A percentile compares a stretch with the other conserved stretches of the same genome.
Evolutionary conservation across 192 early-diverging fungal species (phyloP).

Genomic region (Phlyctochytrium planicorne): DNA sequence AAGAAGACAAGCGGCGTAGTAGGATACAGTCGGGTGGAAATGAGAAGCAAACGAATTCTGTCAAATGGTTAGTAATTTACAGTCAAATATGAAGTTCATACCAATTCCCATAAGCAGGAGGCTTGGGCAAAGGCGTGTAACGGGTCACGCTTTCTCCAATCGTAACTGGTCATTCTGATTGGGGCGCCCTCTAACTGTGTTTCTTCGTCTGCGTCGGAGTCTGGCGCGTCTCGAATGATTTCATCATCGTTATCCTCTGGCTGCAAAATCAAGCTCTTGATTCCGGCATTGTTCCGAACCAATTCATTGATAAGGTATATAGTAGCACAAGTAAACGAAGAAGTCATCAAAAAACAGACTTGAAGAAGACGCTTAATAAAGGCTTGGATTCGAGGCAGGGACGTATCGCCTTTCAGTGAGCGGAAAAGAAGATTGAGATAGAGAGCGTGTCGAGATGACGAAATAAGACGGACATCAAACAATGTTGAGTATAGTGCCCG

Average conservation of each 20-base stretch:
- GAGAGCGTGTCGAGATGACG: slow-evolving; percentile 85
- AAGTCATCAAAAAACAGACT: slow-evolving; percentile 56
- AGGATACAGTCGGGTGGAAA: slow-evolving; percentile 89
- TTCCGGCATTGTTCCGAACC: slow-evolving; percentile 48
- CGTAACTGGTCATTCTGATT: slow-evolving; percentile 71
- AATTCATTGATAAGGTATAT: slow-evolving; percentile 83
- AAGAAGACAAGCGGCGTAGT: slow-evolving; percentile 75
- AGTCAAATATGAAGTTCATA: slow-evolving; percentile 34
- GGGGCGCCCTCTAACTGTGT: slow-evolving; percentile 14
- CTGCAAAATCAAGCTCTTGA: slow-evolving; percentile 63
- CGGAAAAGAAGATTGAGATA: slow-evolving; percentile 91
- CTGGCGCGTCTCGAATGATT: slow-evolving; percentile 7
- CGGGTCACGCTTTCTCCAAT: slow-evolving; percentile 85
- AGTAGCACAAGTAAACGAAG: slow-evolving; percentile 82
- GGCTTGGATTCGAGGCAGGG: slow-evolving; percentile 66
- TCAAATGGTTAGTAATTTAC: neutral
- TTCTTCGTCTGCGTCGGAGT: slow-evolving; percentile 11
- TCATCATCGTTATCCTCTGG: slow-evolving; percentile 74
- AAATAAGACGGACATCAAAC: slow-evolving; percentile 73
- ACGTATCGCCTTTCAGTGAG: slow-evolving; percentile 74
- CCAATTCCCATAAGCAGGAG: slow-evolving; percentile 90
- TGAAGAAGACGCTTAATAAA: slow-evolving; percentile 93
- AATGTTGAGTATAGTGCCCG: slow-evolving; percentile 87
- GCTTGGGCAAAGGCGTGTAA: slow-evolving; percentile 75
- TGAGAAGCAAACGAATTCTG: slow-evolving; percentile 70